Evolutionary conservation across 331 rosid species (phyloP).

Genomic region (Cydonia oblonga): DNA sequence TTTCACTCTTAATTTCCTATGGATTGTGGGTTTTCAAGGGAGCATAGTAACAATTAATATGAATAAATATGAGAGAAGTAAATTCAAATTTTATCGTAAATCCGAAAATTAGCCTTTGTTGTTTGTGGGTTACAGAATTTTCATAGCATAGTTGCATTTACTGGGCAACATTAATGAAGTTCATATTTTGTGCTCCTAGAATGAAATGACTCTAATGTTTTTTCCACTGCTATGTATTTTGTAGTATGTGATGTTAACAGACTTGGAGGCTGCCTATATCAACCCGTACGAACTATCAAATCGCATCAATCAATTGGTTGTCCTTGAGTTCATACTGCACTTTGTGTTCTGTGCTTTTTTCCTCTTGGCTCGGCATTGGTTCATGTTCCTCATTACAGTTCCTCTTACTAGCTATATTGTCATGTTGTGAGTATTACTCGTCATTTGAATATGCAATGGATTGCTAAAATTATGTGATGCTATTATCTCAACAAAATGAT

Average conservation of each 20-base stretch:
- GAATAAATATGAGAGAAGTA: background rate
- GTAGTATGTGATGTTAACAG: slow-evolving; percentile 73
- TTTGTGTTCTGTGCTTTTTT: slow-evolving; percentile 48
- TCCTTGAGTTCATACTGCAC: slow-evolving; percentile 66
- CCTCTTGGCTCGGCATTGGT: slow-evolving; percentile 76
- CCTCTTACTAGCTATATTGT: slow-evolving; percentile 55
- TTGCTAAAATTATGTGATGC: background rate
- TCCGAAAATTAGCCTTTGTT: background rate
- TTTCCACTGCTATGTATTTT: background rate
- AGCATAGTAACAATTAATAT: background rate
- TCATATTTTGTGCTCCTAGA: background rate
- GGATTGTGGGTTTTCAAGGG: background rate
- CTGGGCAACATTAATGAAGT: background rate
- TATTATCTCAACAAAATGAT: too few relatives aligned
- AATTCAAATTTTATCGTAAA: background rate
- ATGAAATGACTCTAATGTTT: background rate
- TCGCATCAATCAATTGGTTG: slow-evolving; percentile 56
- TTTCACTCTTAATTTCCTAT: background rate
- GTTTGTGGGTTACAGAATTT: background rate
- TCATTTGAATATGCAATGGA: background rate
- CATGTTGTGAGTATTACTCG: slow-evolving; percentile 46
- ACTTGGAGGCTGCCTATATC: slow-evolving; percentile 78
- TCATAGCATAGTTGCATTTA: background rate
- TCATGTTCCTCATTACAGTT: slow-evolving; percentile 67
- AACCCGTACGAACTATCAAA: slow-evolving; percentile 77